Percentiles rank a stretch among this genome's conserved stretches.
Evolutionary conservation across 441 rosid genomes (phyloP).

Genomic region (Populus hybrid): DNA sequence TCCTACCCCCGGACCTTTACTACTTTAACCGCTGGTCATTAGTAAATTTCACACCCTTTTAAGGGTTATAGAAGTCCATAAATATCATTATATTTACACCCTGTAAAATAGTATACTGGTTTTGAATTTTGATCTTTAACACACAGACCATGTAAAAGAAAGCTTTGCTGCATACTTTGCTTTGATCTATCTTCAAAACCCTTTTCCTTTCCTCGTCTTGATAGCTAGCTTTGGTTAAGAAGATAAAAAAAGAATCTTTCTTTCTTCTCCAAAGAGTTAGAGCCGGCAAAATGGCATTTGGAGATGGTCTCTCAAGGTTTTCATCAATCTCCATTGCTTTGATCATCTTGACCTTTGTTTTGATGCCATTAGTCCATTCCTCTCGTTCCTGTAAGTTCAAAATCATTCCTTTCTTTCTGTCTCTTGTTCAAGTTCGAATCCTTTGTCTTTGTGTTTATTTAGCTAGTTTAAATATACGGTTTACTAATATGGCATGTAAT

Average conservation of each 20-base stretch:
- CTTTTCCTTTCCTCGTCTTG: not conserved
- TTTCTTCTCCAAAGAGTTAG: too few species aligned
- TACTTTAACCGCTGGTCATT: not conserved
- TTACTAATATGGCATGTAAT: not conserved
- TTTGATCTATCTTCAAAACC: not conserved
- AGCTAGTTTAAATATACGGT: not conserved
- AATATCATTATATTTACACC: not conserved
- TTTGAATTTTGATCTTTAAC: too few species aligned
- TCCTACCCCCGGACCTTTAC: not conserved
- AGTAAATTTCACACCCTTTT: not conserved
- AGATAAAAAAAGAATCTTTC: not conserved
- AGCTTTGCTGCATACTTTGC: not conserved
- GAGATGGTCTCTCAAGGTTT: slow-evolving; percentile 17
- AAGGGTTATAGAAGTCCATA: not conserved
- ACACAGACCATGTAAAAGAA: too few species aligned
- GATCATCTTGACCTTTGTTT: slow-evolving; percentile 17
- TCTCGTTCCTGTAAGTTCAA: slow-evolving; percentile 19
- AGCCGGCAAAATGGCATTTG: slow-evolving; percentile 17
- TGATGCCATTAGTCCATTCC: slow-evolving; percentile 20
- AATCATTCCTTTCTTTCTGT: not conserved
- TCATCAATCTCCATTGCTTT: slow-evolving; percentile 16
- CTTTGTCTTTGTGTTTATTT: slow-evolving; percentile 7
- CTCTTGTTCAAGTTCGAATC: slow-evolving; percentile 5
- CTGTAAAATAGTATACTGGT: not conserved
- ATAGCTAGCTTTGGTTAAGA: not conserved